Evolutionary conservation across 179 eudicot species (phyloP).

Genomic region (Heliamphora pulchella): DNA sequence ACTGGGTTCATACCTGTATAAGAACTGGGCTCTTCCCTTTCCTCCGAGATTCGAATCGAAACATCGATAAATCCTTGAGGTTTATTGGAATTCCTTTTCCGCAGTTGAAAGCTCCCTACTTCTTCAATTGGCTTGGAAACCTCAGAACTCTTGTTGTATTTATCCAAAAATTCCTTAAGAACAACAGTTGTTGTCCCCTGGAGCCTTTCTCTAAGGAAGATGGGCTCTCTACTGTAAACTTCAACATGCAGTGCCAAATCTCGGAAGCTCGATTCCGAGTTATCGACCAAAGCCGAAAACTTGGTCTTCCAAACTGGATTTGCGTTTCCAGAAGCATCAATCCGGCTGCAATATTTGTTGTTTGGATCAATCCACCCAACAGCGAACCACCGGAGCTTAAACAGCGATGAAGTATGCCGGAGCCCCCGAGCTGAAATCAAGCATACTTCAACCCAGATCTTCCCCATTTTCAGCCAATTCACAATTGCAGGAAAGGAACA

Average conservation of each 20-base stretch:
- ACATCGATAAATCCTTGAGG: constrained; percentile 74
- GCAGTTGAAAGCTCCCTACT: constrained; percentile 72
- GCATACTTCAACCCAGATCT: constrained; percentile 63
- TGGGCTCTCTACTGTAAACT: constrained; percentile 69
- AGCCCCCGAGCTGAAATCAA: constrained; percentile 69
- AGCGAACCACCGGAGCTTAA: constrained; percentile 79
- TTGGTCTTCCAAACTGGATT: constrained; percentile 76
- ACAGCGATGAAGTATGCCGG: constrained; percentile 40
- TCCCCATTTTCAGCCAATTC: constrained; percentile 30
- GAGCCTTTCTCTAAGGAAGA: constrained; percentile 69
- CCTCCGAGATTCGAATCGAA: constrained; percentile 56
- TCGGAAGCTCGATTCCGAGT: constrained; percentile 28
- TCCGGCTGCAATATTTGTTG: constrained; percentile 65
- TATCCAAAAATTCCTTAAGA: constrained; percentile 57
- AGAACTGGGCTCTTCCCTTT: constrained; percentile 40
- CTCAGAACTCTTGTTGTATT: constrained; percentile 32
- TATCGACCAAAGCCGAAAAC: constrained; percentile 42
- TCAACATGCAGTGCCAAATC: constrained; percentile 48
- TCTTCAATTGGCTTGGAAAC: constrained; percentile 43
- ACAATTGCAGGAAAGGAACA: constrained; percentile 12
- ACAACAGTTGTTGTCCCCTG: constrained; percentile 49
- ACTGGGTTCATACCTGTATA: constrained; percentile 33
- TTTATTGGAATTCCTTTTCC: constrained; percentile 47
- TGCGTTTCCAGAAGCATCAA: constrained; percentile 58
- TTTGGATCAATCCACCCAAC: constrained; percentile 81